These are phyloP conservation scores for Diplodia corticola DNA, from an alignment of 2,329 filamentous ascomycete species.

Conservation along the genomic window DNA sequence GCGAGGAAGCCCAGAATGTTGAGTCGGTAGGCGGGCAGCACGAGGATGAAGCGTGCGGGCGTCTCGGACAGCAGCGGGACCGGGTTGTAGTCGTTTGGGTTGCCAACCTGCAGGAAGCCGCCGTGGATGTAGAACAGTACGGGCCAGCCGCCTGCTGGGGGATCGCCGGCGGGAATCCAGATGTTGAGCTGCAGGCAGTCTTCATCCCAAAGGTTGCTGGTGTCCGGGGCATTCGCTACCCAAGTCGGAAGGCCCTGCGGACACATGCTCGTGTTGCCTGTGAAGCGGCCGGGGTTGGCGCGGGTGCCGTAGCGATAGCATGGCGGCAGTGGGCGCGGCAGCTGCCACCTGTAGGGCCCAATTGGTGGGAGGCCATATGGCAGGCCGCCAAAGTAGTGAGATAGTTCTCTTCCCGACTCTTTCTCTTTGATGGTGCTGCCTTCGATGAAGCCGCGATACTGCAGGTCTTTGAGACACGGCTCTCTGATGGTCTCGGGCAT, in stretches of 20 bases:
- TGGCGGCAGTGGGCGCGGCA: constrained; percentile 49
- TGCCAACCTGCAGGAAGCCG: constrained; percentile 59
- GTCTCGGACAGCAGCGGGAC: constrained; percentile 52
- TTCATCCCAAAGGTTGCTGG: constrained; percentile 46
- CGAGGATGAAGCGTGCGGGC: constrained; percentile 51
- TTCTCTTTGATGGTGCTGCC: constrained; percentile 48
- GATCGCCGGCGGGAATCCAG: constrained; percentile 53
- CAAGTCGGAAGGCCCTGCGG: constrained; percentile 44
- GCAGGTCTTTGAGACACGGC: constrained; percentile 40
- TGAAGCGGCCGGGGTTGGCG: constrained; percentile 49
- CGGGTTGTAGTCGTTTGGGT: constrained; percentile 49
- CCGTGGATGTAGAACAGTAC: constrained; percentile 60
- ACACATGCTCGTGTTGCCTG: constrained; percentile 46
- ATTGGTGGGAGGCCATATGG: constrained; percentile 57
- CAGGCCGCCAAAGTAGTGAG: constrained; percentile 57
- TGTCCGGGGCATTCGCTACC: constrained; percentile 18
- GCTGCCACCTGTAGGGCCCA: constrained; percentile 51
- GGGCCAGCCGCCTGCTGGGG: constrained; percentile 53
- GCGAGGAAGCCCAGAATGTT: constrained; percentile 60
- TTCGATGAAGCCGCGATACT: constrained; percentile 51
- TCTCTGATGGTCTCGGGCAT: constrained; percentile 16
- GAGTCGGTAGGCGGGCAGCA: constrained; percentile 58
- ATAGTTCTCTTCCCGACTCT: constrained; percentile 37
- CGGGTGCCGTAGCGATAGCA: constrained; percentile 55
- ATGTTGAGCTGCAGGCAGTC: constrained; percentile 60